Percentiles rank a stretch among this genome's conserved stretches.
Evolutionary conservation across 1,284 basidiomycete genomes (phyloP).

Genomic region (Pulveroboletus sp.): DNA sequence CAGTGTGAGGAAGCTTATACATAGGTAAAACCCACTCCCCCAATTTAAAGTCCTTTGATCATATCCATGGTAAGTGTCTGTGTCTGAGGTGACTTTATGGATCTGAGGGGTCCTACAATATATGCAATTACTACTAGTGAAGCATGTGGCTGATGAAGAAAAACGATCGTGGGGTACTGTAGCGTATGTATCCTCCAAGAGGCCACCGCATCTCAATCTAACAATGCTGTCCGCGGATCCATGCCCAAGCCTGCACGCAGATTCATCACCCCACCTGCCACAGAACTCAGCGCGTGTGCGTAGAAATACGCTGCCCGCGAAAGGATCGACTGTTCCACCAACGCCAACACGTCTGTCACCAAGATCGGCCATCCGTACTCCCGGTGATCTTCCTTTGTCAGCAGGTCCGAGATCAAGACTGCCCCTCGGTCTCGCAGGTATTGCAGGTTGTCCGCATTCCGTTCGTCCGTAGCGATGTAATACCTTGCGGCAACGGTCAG

Average conservation of each 20-base stretch:
- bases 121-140: too few species aligned
- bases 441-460: constrained; percentile 36
- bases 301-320: constrained; percentile 45
- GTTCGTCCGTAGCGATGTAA: constrained; percentile 52
- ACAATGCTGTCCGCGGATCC: constrained; percentile 41
- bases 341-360: constrained; percentile 46
- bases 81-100: too few species aligned
- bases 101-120: too few species aligned
- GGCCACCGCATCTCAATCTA: too few species aligned
- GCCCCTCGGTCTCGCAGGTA: constrained; percentile 41
- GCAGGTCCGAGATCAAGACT: constrained; percentile 44
- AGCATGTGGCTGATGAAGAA: too few species aligned
- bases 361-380: constrained; percentile 46
- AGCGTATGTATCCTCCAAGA: too few species aligned
- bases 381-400: constrained; percentile 43
- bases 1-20: too few species aligned
- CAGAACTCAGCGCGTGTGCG: constrained; percentile 45
- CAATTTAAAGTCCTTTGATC: too few species aligned
- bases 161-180: too few species aligned
- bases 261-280: constrained; percentile 46
- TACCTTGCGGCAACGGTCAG: constrained; percentile 35
- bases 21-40: too few species aligned
- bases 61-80: too few species aligned
- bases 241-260: constrained; percentile 41
- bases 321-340: constrained; percentile 47